Percentiles rank a stretch among this genome's conserved stretches.
Conservation (phyloP, 83 land plant genomes). For the Picea abies region DNA sequence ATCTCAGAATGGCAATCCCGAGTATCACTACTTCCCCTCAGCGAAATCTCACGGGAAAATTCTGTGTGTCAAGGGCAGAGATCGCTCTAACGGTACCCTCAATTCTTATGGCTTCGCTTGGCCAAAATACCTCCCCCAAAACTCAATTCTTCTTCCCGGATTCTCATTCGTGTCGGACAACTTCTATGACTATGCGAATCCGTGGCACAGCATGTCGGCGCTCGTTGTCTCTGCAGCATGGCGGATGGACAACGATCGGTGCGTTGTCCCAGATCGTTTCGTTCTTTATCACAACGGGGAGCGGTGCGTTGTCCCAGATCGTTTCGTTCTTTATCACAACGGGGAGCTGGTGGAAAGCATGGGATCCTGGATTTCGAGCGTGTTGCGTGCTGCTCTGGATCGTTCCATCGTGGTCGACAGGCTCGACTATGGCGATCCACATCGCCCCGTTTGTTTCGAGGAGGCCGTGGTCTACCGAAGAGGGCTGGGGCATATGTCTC, state of each 20-base stretch:
- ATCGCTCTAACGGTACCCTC: constrained; percentile 22
- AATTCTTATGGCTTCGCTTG: constrained; percentile 34
- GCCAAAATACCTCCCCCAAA: constrained; percentile 23
- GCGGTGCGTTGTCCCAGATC: constrained; percentile 15
- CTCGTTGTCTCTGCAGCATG: constrained; percentile 28
- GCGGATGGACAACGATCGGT: constrained; percentile 18
- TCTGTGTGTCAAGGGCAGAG: constrained; percentile 34
- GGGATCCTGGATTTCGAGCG: constrained; percentile 34
- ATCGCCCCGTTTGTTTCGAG: constrained; percentile 55
- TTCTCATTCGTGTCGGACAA: constrained; percentile 32
- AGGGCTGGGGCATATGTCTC: no score
- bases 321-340: no score
- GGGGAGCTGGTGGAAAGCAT: constrained; percentile 21
- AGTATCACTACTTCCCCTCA: constrained; percentile 32
- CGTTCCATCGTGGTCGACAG: not conserved
- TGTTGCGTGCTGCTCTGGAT: constrained; percentile 14
- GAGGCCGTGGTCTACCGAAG: not conserved
- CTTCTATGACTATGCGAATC: constrained; percentile 34
- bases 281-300: not conserved
- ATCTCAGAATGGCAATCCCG: constrained; percentile 22
- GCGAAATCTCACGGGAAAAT: constrained; percentile 11
- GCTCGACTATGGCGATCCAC: not conserved
- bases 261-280: constrained; percentile 13
- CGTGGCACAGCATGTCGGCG: constrained; percentile 47
- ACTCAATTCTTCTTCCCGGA: constrained; percentile 15